phyloP scores from a whole-genome alignment of 169 alveolate species.

The Plasmodium billcollinsi region DNA sequence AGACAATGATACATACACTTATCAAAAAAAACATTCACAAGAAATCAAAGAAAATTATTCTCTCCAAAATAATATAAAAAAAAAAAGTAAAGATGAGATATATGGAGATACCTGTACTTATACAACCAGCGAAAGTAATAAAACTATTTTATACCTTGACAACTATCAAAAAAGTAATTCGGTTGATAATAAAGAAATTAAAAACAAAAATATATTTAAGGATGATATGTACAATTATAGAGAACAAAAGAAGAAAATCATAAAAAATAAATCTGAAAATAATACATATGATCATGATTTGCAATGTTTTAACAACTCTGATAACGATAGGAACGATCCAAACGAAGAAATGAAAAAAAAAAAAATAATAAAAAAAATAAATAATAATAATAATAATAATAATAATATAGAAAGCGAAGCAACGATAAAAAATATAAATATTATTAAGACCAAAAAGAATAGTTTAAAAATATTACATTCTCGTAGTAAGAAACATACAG shows the following conservation, averaged over 20 bases:
- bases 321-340: too few relatives aligned
- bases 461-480: background rate
- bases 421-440: too few relatives aligned
- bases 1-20: background rate
- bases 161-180: slow-evolving; percentile 35
- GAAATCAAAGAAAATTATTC: too few relatives aligned
- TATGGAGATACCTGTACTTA: slow-evolving; percentile 7
- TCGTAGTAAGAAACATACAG: background rate
- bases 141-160: slow-evolving; percentile 22
- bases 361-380: too few relatives aligned
- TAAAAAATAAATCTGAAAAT: background rate
- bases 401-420: too few relatives aligned
- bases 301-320: too few relatives aligned
- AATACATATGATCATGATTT: background rate
- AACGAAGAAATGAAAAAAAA: too few relatives aligned
- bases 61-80: too few relatives aligned
- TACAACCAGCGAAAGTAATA: slow-evolving; percentile 35
- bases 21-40: too few relatives aligned
- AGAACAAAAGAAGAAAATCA: slow-evolving; percentile 5
- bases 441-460: background rate
- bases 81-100: background rate
- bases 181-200: slow-evolving; percentile 10
- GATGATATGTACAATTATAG: background rate
- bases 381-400: too few relatives aligned
- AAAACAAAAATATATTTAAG: background rate